Base-by-base conservation (phyloP, 331 rosid genomes). In the Quercus tomentella region DNA sequence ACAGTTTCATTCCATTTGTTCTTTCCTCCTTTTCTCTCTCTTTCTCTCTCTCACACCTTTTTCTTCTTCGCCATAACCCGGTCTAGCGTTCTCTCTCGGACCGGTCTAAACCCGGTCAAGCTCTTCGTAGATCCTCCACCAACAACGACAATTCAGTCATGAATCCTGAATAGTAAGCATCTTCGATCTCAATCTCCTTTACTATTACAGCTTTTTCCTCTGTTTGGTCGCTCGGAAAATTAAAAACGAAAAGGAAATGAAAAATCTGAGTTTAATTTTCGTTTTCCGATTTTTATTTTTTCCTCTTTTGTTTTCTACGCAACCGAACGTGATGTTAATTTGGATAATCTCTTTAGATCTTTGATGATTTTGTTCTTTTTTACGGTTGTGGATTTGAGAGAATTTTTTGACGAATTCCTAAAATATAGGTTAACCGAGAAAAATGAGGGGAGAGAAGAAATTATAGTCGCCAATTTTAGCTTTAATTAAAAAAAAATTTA, bases 131-230 rank as follows among this genome's bases (percentile, higher is more conserved):
- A 79, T 84, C 86, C 58, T 1, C 75, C 28, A 67, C 74, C 70
- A 30, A 17, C 22, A 12, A 2, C 7, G 0, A 15, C 18, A 22
- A 72, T 41, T 12, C 70, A 79, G 66, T 75, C 85, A 87, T 87
- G 90, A 84, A 82, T 84, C 90, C 88, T 26, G 90, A 87, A 75
- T 87, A 87, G 90, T 87, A 65, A 78, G 86, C 26, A 22, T 67
- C 51, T 5, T 79, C 70, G 78, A 54, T 82, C 69, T 75, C 69
- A 22, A n/a, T 67, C 51, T 69, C 31, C 58, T 41, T 63, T 55
- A 21, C 18, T 14, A 14, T 41, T 26, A 26, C 22, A 30, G 23
- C 70, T 30, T 56, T 12, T 49, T 14, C 54, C 70, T 45, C 70
- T 30, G 26, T 62, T 77, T 72, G 78, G 25, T 75, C 10, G 35